phyloP scores from a whole-genome alignment of 257 asterid genomes.

The Linderniella brevidens region DNA sequence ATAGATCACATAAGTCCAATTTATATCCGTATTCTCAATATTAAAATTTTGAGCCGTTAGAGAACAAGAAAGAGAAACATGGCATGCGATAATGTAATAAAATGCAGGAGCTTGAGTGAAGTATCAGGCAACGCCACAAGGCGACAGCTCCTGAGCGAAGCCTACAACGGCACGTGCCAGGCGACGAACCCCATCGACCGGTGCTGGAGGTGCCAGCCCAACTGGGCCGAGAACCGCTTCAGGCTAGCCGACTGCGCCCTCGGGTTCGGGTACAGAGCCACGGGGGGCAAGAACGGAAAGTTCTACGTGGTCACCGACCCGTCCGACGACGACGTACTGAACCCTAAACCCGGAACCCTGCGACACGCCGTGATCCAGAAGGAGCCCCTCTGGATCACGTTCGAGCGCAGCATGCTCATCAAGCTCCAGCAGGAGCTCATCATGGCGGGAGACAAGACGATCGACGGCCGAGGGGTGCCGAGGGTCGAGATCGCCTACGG shows the following conservation, averaged over 20 bases:
- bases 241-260: conserved; percentile 57
- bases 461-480: conserved; percentile 58
- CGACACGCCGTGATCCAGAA: conserved; percentile 68
- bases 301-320: conserved; percentile 43
- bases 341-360: conserved; percentile 72
- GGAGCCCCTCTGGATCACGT: conserved; percentile 67
- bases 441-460: conserved; percentile 55
- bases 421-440: conserved; percentile 45
- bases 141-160: conserved; percentile 21
- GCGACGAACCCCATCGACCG: conserved; percentile 64
- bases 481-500: conserved; percentile 42
- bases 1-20: no score
- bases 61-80: no score
- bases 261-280: conserved; percentile 55
- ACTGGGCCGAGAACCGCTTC: conserved; percentile 49
- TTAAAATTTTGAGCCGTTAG: no score
- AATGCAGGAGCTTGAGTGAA: no score
- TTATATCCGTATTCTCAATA: no score
- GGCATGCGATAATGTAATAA: no score
- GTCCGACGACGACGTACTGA: conserved; percentile 25
- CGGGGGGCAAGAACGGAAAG: conserved; percentile 54
- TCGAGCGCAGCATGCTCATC: conserved; percentile 36
- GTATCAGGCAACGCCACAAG: conserved; percentile 20
- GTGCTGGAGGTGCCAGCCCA: conserved; percentile 68
- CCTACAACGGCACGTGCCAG: conserved; percentile 26